Evolutionary conservation across 345 rosid genomes (phyloP), one percentile per base, ranked within the genome.

Genomic region (Hevea brasiliensis): DNA sequence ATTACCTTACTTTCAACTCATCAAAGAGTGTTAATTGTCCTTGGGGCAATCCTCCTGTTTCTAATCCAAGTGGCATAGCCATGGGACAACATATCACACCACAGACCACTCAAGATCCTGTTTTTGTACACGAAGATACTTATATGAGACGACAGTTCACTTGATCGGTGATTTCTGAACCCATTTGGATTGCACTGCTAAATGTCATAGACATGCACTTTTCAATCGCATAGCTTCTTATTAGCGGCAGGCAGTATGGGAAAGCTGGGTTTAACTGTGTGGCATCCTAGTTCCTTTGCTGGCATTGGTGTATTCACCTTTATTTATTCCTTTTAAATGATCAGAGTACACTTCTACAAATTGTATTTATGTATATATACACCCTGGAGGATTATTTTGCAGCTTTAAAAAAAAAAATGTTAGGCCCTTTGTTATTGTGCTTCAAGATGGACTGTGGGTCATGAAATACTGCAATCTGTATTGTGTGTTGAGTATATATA

Each of bases 111-210:
- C 88, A 78, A 80, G 89, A 79, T 32, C 94, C 97, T 7, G 93
- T 86, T 42, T 92, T 91, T 58, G 91, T 91, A 32, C 92, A 88
- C 40, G 94, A 92, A 81, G 97, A 89, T 74, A 88, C 94, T 26
- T 86, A 87, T 67, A 84, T 85, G 82, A 85, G 92, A 82, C 76
- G 92, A 45, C 98, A 92, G 71, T 82, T 87, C 79, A 82, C 91
- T 57, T 88, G 88, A 86, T 51, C 15, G 17, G 59, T 37, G 29
- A 18, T 75, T 67, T 51, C 78, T 9, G n/a, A 10, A 35, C 0
- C 29, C 45, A 64, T 10, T 17, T 61, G 45, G 44, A n/a, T n/a
- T 40, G 13, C 23, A 17, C 11, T 61, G 65, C 40, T 61, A 61
- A 61, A 61, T 61, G 21, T 61, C 44, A 8, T 21, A 6, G 17